Conservation (phyloP, 169 alveolate genomes). For the Perkinsus chesapeaki region DNA sequence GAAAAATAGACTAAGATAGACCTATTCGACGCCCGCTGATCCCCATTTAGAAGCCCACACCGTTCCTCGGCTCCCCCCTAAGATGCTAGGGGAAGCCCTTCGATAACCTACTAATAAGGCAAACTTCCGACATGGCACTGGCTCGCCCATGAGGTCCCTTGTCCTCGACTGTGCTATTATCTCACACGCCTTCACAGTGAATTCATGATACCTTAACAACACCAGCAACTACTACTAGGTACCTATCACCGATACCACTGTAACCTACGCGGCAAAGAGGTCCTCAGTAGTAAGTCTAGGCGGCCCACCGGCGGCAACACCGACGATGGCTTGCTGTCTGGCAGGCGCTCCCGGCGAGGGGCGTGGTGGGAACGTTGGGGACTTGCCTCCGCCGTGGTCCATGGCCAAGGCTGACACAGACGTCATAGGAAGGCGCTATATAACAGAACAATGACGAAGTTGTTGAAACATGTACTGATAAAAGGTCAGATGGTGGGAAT, state of each 20-base stretch:
- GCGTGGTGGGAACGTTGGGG: not conserved
- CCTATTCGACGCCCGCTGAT: no score
- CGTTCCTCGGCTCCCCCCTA: no score
- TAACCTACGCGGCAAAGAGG: not conserved
- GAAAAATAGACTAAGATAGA: no score
- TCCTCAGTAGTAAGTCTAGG: not conserved
- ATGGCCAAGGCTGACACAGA: no score
- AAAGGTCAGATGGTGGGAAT: no score
- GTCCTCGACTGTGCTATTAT: not conserved
- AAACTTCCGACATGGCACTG: not conserved
- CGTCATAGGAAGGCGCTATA: no score
- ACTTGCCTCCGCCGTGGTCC: no score
- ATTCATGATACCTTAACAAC: not conserved
- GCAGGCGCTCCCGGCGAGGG: not conserved
- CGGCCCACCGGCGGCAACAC: not conserved
- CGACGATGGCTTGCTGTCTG: not conserved
- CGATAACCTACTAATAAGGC: not conserved
- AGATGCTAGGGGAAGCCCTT: no score
- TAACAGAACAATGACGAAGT: no score
- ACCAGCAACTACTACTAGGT: no score
- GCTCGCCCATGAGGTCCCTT: not conserved
- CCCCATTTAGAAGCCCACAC: no score
- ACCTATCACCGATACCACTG: not conserved
- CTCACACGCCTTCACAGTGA: not conserved
- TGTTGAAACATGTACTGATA: no score